Conservation (phyloP, 345 rosid genomes). For the Melaleuca alternifolia region DNA sequence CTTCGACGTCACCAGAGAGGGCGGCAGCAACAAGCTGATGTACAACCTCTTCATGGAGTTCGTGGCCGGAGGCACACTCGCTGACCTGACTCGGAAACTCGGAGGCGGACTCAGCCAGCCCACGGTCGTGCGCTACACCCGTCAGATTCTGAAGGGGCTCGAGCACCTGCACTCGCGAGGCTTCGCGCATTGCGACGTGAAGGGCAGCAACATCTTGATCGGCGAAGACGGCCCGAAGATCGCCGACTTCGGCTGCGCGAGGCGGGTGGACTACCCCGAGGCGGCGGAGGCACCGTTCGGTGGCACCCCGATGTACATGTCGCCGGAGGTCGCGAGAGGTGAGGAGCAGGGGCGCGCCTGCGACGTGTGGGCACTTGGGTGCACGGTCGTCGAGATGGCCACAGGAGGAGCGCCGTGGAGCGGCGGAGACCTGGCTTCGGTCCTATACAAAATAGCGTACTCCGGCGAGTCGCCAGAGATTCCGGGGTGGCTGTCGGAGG, state of each 20-base stretch:
- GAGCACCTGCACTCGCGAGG: conserved; percentile 50
- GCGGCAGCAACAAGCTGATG: conserved; percentile 10
- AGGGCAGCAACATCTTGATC: conserved; percentile 51
- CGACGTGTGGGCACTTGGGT: conserved; percentile 75
- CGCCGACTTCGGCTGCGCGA: conserved; percentile 76
- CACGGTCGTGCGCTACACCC: conserved; percentile 30
- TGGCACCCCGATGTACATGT: conserved; percentile 74
- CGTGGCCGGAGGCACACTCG: conserved; percentile 45
- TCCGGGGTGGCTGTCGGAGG: conserved; percentile 30
- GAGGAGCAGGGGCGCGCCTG: conserved; percentile 51
- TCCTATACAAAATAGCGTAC: conserved; percentile 36
- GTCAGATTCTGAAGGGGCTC: conserved; percentile 46
- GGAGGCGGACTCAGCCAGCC: conserved; percentile 31
- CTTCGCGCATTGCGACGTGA: conserved; percentile 67
- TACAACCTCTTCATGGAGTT: conserved; percentile 67
- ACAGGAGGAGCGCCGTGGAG: conserved; percentile 48
- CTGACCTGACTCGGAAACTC: conserved; percentile 16
- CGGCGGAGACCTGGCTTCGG: conserved; percentile 24
- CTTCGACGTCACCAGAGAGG: conserved; percentile 25
- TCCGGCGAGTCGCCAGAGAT: conserved; percentile 33
- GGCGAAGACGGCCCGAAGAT: conserved; percentile 40
- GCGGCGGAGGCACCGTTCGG: conserved; percentile 14
- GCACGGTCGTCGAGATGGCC: conserved; percentile 67
- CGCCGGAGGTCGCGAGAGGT: conserved; percentile 88
- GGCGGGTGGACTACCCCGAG: conserved; percentile 12